Evolutionary conservation across 2,329 filamentous ascomycete genomes (phyloP).

Genomic region (Aspergillus pseudonomiae): DNA sequence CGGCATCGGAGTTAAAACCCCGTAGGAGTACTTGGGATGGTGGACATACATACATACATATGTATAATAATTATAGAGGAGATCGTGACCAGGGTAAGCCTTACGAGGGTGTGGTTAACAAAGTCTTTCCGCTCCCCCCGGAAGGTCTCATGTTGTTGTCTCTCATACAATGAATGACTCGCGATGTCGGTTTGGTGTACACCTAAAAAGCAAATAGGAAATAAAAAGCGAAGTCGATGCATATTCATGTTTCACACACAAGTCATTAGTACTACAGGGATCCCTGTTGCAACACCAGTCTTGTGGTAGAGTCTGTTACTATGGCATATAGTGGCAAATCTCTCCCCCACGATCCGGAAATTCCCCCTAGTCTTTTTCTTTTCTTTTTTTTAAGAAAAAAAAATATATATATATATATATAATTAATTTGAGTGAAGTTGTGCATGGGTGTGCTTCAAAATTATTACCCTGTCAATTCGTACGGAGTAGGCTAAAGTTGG

Average conservation of each 20-base stretch:
- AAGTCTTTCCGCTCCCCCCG: background rate
- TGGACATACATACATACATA: background rate
- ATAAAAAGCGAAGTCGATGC: constrained; percentile 11
- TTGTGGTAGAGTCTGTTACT: constrained; percentile 19
- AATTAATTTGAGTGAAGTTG: background rate
- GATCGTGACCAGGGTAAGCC: constrained; percentile 10
- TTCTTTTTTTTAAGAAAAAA: constrained; percentile 11
- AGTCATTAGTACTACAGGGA: constrained; percentile 9
- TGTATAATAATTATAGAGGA: background rate
- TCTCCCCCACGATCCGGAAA: constrained; percentile 32
- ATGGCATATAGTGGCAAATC: constrained; percentile 26
- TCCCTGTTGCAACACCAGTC: constrained; percentile 24
- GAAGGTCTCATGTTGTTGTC: constrained; percentile 9
- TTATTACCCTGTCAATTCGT: constrained; percentile 14
- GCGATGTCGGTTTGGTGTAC: background rate
- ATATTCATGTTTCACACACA: constrained; percentile 19
- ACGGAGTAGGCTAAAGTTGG: constrained; percentile 12
- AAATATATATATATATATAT: background rate
- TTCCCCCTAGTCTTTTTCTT: constrained; percentile 16
- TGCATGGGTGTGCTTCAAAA: constrained; percentile 14
- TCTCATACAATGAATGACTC: constrained; percentile 16
- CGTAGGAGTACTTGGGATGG: background rate
- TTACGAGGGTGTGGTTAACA: constrained; percentile 7
- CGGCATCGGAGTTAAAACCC: background rate
- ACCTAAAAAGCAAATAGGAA: constrained; percentile 10